Evolutionary conservation across 192 early-diverging fungal species (phyloP), one percentile per base, ranked within the genome.

Genomic region (Linnemannia exigua): DNA sequence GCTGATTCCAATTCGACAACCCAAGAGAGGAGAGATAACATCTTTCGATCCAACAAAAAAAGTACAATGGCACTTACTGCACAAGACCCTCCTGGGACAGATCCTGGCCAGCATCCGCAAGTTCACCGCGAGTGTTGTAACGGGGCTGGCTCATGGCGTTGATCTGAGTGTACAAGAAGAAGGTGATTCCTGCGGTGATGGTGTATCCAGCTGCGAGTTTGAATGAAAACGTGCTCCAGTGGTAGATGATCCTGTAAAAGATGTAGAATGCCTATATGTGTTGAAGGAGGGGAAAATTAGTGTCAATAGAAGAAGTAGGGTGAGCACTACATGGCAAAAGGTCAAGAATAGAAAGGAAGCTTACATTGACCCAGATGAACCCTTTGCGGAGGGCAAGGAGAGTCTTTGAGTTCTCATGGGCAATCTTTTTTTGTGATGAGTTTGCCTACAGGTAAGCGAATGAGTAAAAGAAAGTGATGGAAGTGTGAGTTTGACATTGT

Each of bases 341-440:
- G 50, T 35, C n/a, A 37, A 14, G 0, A 72, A 46, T 31, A 5
- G 0, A 12, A 67, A 46, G 70, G 5, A 6, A 33, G 75, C 88
- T 76, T 89, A 84, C 87, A 84, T 91, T 91, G 75, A 92, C 90
- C 78, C 70, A 82, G 44, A 90, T 76, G 75, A 93, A 92, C 31
- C 87, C 88, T 35, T 87, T 89, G 50, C 79, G 91, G 9, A 93
- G 88, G 67, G 91, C 80, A 20, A 88, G 74, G 35, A 94, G 84
- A 2, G 89, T 91, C 80, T 91, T 85, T 36, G 77, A 77, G 85
- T 94, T 94, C 25, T 89, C 83, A 41, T 88, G 89, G 0, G 88
- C 90, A 66, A 92, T 91, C 82, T 93, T 93, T 85, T 93, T 93
- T 33, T 92, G 90, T 46, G 93, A 92, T 20, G 88, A 87, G 79